These are phyloP conservation scores for Rhizopogon sp. DNA, from an alignment of 768 basidiomycete genomes.

Conservation along the genomic window DNA sequence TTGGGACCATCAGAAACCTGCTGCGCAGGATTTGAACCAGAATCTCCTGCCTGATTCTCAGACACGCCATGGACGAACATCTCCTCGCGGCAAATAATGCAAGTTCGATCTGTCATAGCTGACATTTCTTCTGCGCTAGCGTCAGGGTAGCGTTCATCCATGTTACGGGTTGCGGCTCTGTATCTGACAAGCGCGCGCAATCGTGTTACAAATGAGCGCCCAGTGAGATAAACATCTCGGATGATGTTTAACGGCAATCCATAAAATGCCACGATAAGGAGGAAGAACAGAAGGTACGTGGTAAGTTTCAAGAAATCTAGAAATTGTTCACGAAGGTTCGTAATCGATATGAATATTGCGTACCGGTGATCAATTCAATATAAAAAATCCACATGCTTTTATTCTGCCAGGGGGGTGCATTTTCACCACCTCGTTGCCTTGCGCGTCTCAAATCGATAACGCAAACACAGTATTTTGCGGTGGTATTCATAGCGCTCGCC, in stretches of 20 bases:
- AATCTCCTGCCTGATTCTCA: conserved; percentile 15
- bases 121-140: conserved; percentile 83
- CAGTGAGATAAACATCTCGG: conserved; percentile 94
- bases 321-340: conserved; percentile 6
- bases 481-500: conserved; percentile 72
- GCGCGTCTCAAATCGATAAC: conserved; percentile 80
- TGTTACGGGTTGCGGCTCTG: conserved; percentile 90
- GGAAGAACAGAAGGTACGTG: conserved; percentile 92
- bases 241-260: conserved; percentile 95
- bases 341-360: conserved; percentile 16
- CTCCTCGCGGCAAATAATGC: conserved; percentile 98
- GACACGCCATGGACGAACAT: conserved; percentile 50
- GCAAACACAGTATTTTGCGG: conserved; percentile 79
- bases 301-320: conserved; percentile 90
- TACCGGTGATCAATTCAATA: conserved; percentile 87
- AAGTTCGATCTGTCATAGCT: conserved; percentile 82
- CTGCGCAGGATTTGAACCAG: conserved; percentile 15
- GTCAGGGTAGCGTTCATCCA: conserved; percentile 94
- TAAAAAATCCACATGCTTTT: conserved; percentile 98
- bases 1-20: conserved; percentile 66
- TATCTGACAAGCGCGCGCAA: conserved; percentile 88
- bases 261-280: conserved; percentile 89
- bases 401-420: conserved; percentile 91
- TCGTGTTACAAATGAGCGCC: conserved; percentile 85
- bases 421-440: conserved; percentile 70